These are phyloP conservation scores for Karstenula rhodostoma DNA, from an alignment of 2,329 filamentous ascomycete genomes.

Conservation along the genomic window DNA sequence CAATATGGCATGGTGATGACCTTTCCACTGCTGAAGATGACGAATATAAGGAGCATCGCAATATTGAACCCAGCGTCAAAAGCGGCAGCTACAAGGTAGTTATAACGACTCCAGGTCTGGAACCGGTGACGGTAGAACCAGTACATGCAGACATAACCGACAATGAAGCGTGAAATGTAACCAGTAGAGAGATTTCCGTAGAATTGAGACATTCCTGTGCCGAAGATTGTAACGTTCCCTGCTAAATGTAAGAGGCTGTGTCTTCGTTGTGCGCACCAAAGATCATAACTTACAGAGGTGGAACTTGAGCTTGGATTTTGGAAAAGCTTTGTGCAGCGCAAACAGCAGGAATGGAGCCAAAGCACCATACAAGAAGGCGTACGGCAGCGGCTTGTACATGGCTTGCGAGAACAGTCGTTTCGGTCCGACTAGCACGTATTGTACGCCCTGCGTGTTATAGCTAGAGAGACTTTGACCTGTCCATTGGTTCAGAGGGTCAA, in stretches of 20 bases:
- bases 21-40: constrained; percentile 66
- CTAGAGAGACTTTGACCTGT: constrained; percentile 63
- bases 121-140: constrained; percentile 65
- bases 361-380: constrained; percentile 63
- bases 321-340: constrained; percentile 62
- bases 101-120: constrained; percentile 67
- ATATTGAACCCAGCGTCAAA: constrained; percentile 71
- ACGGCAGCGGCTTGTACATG: constrained; percentile 60
- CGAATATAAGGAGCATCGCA: constrained; percentile 68
- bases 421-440: constrained; percentile 67
- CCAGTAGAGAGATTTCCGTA: constrained; percentile 70
- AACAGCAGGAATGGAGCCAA: constrained; percentile 58
- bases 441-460: constrained; percentile 64
- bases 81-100: constrained; percentile 68
- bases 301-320: constrained; percentile 61
- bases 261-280: not conserved
- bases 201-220: constrained; percentile 62
- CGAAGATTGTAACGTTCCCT: constrained; percentile 70
- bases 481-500: constrained; percentile 68
- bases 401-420: constrained; percentile 58
- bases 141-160: constrained; percentile 69
- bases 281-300: constrained; percentile 49
- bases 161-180: constrained; percentile 63
- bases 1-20: constrained; percentile 67
- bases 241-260: constrained; percentile 30